Percentiles rank a stretch among this genome's conserved stretches.
These are phyloP conservation scores for Leptographium lundbergii DNA, from an alignment of 2,329 filamentous ascomycete genomes.

Conservation along the genomic window DNA sequence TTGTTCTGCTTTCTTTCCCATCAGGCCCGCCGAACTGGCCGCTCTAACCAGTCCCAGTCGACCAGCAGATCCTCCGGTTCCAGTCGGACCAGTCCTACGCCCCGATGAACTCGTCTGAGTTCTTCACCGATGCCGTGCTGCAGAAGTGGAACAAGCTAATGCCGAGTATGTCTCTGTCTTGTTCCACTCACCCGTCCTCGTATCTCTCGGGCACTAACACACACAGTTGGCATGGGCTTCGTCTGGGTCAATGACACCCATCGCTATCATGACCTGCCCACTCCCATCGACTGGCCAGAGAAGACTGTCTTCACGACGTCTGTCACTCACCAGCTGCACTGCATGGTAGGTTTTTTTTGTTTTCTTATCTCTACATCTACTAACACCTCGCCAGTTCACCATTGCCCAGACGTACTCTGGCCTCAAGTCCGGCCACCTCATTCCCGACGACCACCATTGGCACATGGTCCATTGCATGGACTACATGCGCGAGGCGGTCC, in stretches of 20 bases:
- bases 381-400: constrained; percentile 13
- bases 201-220: neutral
- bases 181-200: neutral
- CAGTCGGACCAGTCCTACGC: constrained; percentile 22
- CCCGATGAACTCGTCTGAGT: constrained; percentile 23
- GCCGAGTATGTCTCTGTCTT: constrained; percentile 15
- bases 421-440: constrained; percentile 23
- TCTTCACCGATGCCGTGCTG: constrained; percentile 22
- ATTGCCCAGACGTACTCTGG: constrained; percentile 31
- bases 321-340: constrained; percentile 25
- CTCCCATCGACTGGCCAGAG: constrained; percentile 21
- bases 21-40: too few species aligned
- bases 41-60: constrained; percentile 13
- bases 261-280: constrained; percentile 23
- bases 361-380: neutral
- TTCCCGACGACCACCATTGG: constrained; percentile 31
- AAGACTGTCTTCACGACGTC: constrained; percentile 25
- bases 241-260: constrained; percentile 23
- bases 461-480: constrained; percentile 37
- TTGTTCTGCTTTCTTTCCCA: neutral
- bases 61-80: constrained; percentile 20
- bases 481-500: constrained; percentile 33
- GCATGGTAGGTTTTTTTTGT: constrained; percentile 10
- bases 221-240: constrained; percentile 21
- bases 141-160: constrained; percentile 24